Conservation (phyloP, 2,329 filamentous ascomycete species). For the Paecilomyces dactylethromorphus region DNA sequence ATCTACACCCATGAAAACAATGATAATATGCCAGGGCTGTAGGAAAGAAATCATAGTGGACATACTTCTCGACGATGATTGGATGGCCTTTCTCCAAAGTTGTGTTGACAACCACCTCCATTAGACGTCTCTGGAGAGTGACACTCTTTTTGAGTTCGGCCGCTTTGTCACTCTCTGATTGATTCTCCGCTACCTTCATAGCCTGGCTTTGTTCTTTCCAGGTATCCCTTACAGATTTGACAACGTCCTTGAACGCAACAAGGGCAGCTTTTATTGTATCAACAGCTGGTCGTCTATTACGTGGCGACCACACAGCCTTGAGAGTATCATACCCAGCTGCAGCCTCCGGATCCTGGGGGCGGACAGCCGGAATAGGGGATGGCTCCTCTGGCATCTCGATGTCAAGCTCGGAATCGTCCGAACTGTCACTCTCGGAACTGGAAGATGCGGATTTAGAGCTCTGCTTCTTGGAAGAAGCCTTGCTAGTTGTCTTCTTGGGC, state of each 20-base stretch:
- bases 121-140: constrained; percentile 50
- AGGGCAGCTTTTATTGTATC: constrained; percentile 51
- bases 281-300: constrained; percentile 42
- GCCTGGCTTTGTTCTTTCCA: constrained; percentile 55
- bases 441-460: constrained; percentile 32
- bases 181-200: constrained; percentile 52
- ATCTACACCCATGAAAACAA: constrained; percentile 25
- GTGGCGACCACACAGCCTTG: constrained; percentile 55
- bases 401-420: constrained; percentile 46
- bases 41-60: constrained; percentile 16
- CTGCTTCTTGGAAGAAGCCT: constrained; percentile 16
- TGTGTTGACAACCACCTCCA: constrained; percentile 45
- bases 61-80: constrained; percentile 45
- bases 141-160: constrained; percentile 51
- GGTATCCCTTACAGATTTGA: constrained; percentile 53
- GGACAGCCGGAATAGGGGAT: constrained; percentile 47
- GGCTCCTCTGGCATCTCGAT: constrained; percentile 46
- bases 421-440: constrained; percentile 43
- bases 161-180: constrained; percentile 49
- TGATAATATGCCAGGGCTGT: constrained; percentile 15
- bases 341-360: constrained; percentile 47
- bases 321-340: constrained; percentile 54
- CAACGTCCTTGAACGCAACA: constrained; percentile 52
- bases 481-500: constrained; percentile 16
- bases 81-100: constrained; percentile 40